Evolutionary conservation across 139 green algal species (phyloP), one percentile per base, ranked within the genome.

Genomic region (Chlorella vulgaris): DNA sequence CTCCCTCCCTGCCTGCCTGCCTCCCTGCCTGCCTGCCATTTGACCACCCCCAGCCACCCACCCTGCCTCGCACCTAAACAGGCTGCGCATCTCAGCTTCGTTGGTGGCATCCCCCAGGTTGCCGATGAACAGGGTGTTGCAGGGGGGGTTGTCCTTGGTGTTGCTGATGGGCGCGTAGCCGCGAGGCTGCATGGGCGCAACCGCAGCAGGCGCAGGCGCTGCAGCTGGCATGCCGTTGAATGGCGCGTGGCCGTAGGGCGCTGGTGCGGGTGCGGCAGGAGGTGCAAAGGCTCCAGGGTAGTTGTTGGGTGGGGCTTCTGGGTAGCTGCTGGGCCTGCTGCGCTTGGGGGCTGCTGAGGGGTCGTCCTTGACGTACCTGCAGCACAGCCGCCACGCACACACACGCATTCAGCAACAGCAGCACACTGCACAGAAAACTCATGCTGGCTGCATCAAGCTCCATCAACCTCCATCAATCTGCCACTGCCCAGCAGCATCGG

Each of bases 81-180:
- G 43, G 40, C 65, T 74, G 1, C 86, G 69, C 33, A 98, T 81
- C 86, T 98, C 94, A 7, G 69, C 73, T 78, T 98, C 94, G 51
- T 66, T 51, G 38, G 85, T 53, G 38, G 26, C 43, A 43, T 94
- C 88, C 3, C 88, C 69, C 50, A 98, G 90, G 86, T 98, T 98
- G 40, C 93, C 94, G 35, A 98, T 93, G 86, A 98, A 98, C 21
- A 98, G 89, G 26, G 95, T 98, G 87, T 98, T 98, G 90, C 95
- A 98, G 55, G 95, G 94, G 26, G 94, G 91, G 87, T 98, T 98
- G 84, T 98, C 95, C 76, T 82, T 82, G 18, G 86, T 89, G 85
- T 97, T 97, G 78, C 83, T 90, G n/a, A 97, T 90, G 31, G 85
- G 83, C 24, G 81, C 81, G 53, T 91, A 95, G 73, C 73, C 76